Evolutionary conservation across 371 early-diverging fungal species (phyloP).

Genomic region (Coemansia sp.): DNA sequence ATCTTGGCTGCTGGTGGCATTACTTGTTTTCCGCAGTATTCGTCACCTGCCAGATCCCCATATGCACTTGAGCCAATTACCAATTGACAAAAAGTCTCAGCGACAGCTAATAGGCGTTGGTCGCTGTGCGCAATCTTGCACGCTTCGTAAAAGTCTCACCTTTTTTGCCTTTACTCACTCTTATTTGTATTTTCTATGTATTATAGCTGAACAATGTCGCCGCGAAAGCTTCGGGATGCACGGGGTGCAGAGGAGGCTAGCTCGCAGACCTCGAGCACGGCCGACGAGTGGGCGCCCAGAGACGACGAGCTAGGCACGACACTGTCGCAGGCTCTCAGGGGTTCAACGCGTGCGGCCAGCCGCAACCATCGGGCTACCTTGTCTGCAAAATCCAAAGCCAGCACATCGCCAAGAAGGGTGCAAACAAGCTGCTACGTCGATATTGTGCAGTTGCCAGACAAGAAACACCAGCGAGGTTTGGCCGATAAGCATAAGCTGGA

Average conservation of each 20-base stretch:
- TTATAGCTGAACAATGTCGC: neutral
- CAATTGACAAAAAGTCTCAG: neutral
- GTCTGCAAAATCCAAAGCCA: neutral
- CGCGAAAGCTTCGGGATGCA: neutral
- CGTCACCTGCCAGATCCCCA: neutral
- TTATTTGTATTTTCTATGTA: neutral
- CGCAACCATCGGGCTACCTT: neutral
- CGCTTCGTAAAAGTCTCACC: neutral
- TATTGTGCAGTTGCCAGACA: neutral
- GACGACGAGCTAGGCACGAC: neutral
- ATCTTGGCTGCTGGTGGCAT: too few relatives aligned
- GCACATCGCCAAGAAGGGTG: neutral
- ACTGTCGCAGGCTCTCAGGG: neutral
- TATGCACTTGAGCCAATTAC: neutral
- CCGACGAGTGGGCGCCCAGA: constrained; percentile 5
- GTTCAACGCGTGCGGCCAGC: neutral
- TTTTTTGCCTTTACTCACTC: neutral
- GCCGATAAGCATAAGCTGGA: neutral
- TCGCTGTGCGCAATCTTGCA: neutral
- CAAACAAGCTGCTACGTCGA: neutral
- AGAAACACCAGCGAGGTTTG: neutral
- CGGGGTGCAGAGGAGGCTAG: neutral
- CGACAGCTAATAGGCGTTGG: neutral
- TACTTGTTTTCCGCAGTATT: neutral
- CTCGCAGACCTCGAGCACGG: neutral